These are phyloP conservation scores for Platismatia glauca DNA, from an alignment of 495 filamentous ascomycete genomes.

Conservation along the genomic window DNA sequence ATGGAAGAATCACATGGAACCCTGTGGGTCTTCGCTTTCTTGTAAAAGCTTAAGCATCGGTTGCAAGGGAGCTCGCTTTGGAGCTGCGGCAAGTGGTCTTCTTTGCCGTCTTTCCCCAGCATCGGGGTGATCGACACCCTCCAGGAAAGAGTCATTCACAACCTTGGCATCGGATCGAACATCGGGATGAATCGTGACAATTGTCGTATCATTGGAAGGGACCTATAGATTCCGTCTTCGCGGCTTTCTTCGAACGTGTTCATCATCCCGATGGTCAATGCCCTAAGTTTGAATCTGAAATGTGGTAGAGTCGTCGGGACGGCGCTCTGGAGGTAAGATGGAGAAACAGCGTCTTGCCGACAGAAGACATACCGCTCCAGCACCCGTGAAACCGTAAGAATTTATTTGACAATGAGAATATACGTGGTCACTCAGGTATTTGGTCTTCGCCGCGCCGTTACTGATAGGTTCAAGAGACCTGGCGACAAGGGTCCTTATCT, in stretches of 20 bases:
- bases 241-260: constrained; percentile 26
- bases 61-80: too few relatives aligned
- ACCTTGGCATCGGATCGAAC: too few relatives aligned
- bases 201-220: constrained; percentile 35
- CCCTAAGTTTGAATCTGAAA: background rate
- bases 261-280: background rate
- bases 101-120: too few relatives aligned
- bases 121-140: too few relatives aligned
- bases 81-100: too few relatives aligned
- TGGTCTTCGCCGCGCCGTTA: background rate
- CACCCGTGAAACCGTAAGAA: background rate
- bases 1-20: too few relatives aligned
- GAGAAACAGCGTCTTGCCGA: constrained; percentile 8
- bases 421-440: background rate
- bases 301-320: background rate
- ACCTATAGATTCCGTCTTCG: constrained; percentile 32
- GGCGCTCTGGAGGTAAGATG: background rate
- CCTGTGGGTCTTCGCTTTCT: too few relatives aligned
- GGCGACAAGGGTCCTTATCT: too few relatives aligned
- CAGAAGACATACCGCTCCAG: background rate
- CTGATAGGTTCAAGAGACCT: background rate
- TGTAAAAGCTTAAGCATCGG: too few relatives aligned
- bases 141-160: too few relatives aligned
- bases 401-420: background rate
- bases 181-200: too few relatives aligned